Conservation (phyloP, 2,329 filamentous ascomycete species). For the Alternaria consortialis region DNA sequence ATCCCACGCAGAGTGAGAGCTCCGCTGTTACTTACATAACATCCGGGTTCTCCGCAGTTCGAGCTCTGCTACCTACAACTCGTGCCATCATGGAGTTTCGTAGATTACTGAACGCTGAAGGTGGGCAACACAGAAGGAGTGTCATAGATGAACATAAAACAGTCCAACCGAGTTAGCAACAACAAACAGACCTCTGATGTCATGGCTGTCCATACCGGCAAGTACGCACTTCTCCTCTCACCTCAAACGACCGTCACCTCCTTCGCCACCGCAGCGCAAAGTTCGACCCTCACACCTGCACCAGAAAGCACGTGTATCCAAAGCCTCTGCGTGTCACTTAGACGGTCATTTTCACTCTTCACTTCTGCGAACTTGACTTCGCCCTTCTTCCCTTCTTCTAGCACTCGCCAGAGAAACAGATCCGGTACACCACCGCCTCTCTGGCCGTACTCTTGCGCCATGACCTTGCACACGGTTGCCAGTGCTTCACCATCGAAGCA, state of each 20-base stretch:
- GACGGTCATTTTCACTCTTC: slow-evolving; percentile 77
- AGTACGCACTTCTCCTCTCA: not conserved
- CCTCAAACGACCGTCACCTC: slow-evolving; percentile 56
- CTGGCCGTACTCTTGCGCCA: slow-evolving; percentile 93
- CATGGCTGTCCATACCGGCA: not conserved
- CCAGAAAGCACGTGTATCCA: slow-evolving; percentile 95
- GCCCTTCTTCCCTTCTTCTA: slow-evolving; percentile 48
- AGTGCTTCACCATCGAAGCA: slow-evolving; percentile 85
- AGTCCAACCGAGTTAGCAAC: not conserved
- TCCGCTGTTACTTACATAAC: not conserved
- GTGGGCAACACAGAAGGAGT: not conserved
- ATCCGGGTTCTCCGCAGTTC: not conserved
- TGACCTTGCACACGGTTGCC: slow-evolving; percentile 86
- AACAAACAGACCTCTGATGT: not conserved
- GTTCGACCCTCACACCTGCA: slow-evolving; percentile 84
- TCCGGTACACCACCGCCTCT: slow-evolving; percentile 90
- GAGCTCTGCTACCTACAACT: not conserved
- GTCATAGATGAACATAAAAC: not conserved
- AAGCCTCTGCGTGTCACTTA: slow-evolving; percentile 94
- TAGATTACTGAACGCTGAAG: too few species aligned
- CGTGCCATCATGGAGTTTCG: too few species aligned
- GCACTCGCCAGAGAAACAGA: slow-evolving; percentile 81
- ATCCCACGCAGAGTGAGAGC: not conserved
- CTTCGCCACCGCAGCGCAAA: slow-evolving; percentile 72
- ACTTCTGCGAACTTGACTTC: slow-evolving; percentile 76